Base-by-base conservation (phyloP, 208 protist genomes). In the Wallacemonas sp. region DNA sequence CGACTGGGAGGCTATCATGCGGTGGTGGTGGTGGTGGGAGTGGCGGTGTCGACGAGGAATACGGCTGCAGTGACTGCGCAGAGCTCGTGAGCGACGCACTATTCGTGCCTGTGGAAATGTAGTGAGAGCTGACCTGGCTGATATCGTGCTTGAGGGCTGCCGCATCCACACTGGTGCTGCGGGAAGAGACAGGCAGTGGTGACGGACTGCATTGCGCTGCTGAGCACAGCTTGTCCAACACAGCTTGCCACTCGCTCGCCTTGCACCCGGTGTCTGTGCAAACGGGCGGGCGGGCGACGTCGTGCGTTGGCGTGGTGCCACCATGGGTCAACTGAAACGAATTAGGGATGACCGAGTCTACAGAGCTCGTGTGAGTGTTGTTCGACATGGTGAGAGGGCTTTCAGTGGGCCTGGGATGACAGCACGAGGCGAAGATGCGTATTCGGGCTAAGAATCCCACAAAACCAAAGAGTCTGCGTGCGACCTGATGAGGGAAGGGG, bases 171-270 rank as follows among this genome's bases (percentile, higher is more conserved):
- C 36, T 41, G 9, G 36, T 41, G 36, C 9, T 14, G 36, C 36
- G 6, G 36, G 36, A 41, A n/a, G n/a, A n/a, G n/a, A n/a, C n/a
- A 6, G 36, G 36, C 9, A 41, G 36, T 14, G 36, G 36, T 17
- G 14, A 17, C 36, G 26, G 0, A 14, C 21, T 30, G 19, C 14
- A 9, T 9, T 33, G 52, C 9, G 52, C 14, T 9, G 0, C 29
- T 39, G 52, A 16, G 52, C 30, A 58, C 52, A 58, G 19, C 14
- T 24, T 41, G 29, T 58, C 52, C 9, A 58, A 17, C 11, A 58
- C 2, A 4, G 52, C 52, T 5, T 58, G 52, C 52, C 52, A 58
- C n/a, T 24, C 30, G n/a, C 52, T 33, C 23, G 24, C 19, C 26
- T 23, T 23, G 9, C 19, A 9, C 17, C 44, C 44, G 9, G 44